Evolutionary conservation across 495 filamentous ascomycete genomes (phyloP), one percentile per base, ranked within the genome.

Genomic region (Hypoxylon intermedium): DNA sequence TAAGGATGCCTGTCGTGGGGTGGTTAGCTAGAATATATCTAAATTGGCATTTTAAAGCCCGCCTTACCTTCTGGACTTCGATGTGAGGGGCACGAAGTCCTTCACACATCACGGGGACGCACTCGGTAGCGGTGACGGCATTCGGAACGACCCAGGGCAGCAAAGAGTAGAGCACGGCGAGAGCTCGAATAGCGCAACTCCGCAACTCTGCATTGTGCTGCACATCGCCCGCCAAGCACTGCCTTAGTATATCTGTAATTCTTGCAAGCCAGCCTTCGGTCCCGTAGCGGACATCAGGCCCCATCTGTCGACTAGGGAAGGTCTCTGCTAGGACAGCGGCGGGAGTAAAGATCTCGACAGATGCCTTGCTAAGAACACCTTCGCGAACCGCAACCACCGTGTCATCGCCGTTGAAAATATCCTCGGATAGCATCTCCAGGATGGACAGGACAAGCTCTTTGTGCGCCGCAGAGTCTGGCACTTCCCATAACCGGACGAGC

Each of bases 281-380:
- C 19, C 89, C 91, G 69, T 75, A 90, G 43, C 92, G 83, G 30
- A 90, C 81, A 43, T 86, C 78, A 12, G 84, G 75, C 26, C 75
- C 78, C 53, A 76, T 72, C 37, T 82, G 78, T 65, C 92, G 75
- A 63, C 86, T 84, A 4, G 90, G 87, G 60, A 89, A 89, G 21
- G 86, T 75, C 48, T 94, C 87, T 54, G 80, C 75, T 33, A 96
- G 82, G n/a, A 96, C 85, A 5, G 76, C 74, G 20, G 85, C 76
- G 3, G 95, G 91, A 0, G 91, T 92, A 70, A 96, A 96, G 45
- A 98, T 92, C 62, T 98, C 93, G 52, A 97, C 88, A 67, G 93
- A 89, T 7, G 90, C 89, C 66, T 89, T 89, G 69, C 92, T 95
- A 49, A 99, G 80, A 18, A 90, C 85, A 28, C 84, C 86, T 65